These are phyloP conservation scores for Ascochyta clinopodiicola DNA, from an alignment of 2,329 filamentous ascomycete genomes.

Conservation along the genomic window DNA sequence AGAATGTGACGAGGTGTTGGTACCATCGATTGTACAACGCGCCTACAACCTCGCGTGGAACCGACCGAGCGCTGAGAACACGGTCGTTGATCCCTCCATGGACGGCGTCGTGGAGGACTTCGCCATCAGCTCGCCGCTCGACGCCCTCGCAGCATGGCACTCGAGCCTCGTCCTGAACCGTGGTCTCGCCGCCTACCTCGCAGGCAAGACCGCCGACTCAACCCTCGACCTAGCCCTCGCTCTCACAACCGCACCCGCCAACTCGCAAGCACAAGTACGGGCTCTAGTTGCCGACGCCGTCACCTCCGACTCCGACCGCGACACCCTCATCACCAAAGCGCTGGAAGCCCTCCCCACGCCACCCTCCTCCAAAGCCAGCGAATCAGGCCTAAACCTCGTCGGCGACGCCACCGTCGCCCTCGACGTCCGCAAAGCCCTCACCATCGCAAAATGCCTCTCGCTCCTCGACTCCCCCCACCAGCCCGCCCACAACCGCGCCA, in stretches of 20 bases:
- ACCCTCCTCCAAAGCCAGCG: conserved; percentile 46
- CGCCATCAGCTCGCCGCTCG: conserved; percentile 83
- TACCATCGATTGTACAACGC: conserved; percentile 77
- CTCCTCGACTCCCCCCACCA: conserved; percentile 52
- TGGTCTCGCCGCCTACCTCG: conserved; percentile 69
- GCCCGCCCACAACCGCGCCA: conserved; percentile 48
- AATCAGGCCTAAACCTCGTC: conserved; percentile 52
- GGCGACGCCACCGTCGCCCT: conserved; percentile 63
- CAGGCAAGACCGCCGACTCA: conserved; percentile 57
- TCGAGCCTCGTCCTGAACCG: conserved; percentile 76
- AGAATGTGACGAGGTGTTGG: conserved; percentile 82
- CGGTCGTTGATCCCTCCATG: conserved; percentile 72
- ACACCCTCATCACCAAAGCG: conserved; percentile 59
- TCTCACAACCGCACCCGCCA: conserved; percentile 75
- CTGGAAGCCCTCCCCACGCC: conserved; percentile 59
- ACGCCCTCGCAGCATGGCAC: conserved; percentile 91
- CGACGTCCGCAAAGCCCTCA: conserved; percentile 64
- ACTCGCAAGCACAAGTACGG: conserved; percentile 71
- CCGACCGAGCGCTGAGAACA: conserved; percentile 72
- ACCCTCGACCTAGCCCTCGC: conserved; percentile 70
- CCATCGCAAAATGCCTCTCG: conserved; percentile 64
- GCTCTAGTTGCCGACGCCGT: conserved; percentile 66
- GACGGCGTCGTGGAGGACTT: conserved; percentile 84
- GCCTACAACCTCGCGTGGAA: conserved; percentile 93
- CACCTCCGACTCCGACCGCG: conserved; percentile 60